These are phyloP conservation scores for Fraxinus americana DNA, from an alignment of 257 asterid genomes.

Conservation along the genomic window DNA sequence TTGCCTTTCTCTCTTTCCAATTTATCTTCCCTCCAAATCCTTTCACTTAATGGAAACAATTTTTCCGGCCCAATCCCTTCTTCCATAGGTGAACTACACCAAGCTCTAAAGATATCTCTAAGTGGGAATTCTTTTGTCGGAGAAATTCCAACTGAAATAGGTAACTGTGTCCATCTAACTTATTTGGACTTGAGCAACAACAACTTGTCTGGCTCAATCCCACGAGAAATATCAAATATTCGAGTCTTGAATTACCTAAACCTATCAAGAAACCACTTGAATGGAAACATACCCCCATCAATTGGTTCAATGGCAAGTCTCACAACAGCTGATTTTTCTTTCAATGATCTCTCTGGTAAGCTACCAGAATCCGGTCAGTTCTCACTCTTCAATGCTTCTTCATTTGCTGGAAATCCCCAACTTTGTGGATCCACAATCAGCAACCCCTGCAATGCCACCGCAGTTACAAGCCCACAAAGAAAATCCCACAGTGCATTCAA, in stretches of 20 bases:
- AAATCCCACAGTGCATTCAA: conserved; percentile 63
- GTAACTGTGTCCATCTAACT: conserved; percentile 63
- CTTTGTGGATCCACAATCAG: conserved; percentile 66
- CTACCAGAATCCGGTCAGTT: conserved; percentile 90
- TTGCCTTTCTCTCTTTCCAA: conserved; percentile 72
- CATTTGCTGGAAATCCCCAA: conserved; percentile 74
- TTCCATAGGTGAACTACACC: conserved; percentile 70
- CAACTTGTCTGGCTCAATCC: conserved; percentile 70
- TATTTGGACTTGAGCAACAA: conserved; percentile 88
- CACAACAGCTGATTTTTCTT: conserved; percentile 88
- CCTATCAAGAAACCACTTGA: conserved; percentile 77
- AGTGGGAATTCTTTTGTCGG: conserved; percentile 62
- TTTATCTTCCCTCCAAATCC: conserved; percentile 69
- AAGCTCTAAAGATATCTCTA: conserved; percentile 65
- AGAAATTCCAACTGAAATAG: conserved; percentile 70
- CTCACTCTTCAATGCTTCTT: conserved; percentile 68
- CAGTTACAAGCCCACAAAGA: conserved; percentile 23
- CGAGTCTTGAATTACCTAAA: conserved; percentile 75
- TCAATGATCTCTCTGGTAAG: conserved; percentile 79
- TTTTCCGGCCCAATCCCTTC: conserved; percentile 79
- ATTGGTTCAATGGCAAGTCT: conserved; percentile 79
- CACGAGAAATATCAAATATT: conserved; percentile 60
- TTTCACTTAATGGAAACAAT: conserved; percentile 60
- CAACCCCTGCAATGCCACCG: conserved; percentile 63
- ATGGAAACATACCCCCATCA: conserved; percentile 59